phyloP scores from a whole-genome alignment of 306 rosid genomes.

The Sicyos baderoa region DNA sequence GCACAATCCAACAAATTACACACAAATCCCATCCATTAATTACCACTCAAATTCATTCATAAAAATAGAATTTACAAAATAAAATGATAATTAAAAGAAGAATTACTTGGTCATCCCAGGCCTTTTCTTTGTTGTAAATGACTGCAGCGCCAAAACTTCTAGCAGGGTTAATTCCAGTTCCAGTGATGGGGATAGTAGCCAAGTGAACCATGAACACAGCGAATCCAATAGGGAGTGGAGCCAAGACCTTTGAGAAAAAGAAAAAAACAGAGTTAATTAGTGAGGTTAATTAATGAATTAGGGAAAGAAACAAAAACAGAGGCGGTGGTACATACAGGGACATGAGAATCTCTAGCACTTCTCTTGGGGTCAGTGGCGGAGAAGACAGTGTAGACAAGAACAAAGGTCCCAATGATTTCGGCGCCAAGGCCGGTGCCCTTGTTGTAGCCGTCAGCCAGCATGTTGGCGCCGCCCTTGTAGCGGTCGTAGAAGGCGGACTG shows the following conservation, averaged over 20 bases:
- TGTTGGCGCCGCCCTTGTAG: constrained; percentile 60
- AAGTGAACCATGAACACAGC: constrained; percentile 79
- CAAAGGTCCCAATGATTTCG: constrained; percentile 91
- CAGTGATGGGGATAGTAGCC: constrained; percentile 88
- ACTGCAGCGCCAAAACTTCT: constrained; percentile 96
- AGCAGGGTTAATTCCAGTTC: constrained; percentile 93
- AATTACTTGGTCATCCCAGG: constrained; percentile 82
- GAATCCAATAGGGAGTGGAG: constrained; percentile 43
- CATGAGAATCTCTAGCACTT: constrained; percentile 85
- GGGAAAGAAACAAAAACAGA: too few species aligned
- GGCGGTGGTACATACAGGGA: constrained; percentile 49
- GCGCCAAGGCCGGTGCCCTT: constrained; percentile 82
- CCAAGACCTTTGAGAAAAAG: constrained; percentile 46
- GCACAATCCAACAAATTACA: background rate
- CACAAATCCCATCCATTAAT: background rate
- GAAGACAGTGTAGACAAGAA: constrained; percentile 93
- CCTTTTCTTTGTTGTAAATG: constrained; percentile 51
- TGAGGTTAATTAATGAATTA: too few species aligned
- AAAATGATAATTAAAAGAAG: too few species aligned
- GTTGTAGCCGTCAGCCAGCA: constrained; percentile 40
- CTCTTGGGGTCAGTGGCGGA: constrained; percentile 96
- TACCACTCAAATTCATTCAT: background rate
- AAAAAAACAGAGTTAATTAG: too few species aligned
- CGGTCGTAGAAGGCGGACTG: constrained; percentile 44
- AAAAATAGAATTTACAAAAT: too few species aligned